These are phyloP conservation scores for Mortierella sp. DNA, from an alignment of 371 early-diverging fungal genomes.

Conservation along the genomic window DNA sequence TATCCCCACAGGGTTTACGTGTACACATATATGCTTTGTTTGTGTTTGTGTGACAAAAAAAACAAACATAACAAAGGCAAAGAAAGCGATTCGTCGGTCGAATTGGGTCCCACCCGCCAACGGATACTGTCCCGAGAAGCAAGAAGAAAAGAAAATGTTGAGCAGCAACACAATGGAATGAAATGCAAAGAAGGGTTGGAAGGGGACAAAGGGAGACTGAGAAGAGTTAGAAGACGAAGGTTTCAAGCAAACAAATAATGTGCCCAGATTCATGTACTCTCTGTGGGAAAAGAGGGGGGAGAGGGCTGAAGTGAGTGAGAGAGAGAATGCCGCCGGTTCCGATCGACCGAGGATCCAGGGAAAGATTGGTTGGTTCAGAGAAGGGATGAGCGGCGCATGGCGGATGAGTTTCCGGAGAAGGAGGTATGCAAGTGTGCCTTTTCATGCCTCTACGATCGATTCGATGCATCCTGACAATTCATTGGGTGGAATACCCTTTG, in stretches of 20 bases:
- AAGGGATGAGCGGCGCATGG: background rate
- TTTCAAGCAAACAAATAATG: background rate
- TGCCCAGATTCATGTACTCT: background rate
- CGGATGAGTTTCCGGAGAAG: slow-evolving; percentile 1
- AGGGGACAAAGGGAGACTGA: background rate
- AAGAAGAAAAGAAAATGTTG: background rate
- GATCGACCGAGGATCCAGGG: background rate
- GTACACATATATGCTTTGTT: background rate
- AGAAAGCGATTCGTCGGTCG: background rate
- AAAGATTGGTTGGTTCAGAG: background rate
- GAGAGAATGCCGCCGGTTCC: background rate
- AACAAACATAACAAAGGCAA: background rate
- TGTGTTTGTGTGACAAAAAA: slow-evolving; percentile 6
- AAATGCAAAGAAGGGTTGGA: slow-evolving; percentile 1
- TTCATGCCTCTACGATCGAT: background rate
- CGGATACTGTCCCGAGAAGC: slow-evolving; percentile 20
- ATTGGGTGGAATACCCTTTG: too few species aligned
- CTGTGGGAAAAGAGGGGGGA: background rate
- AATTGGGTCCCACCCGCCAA: background rate
- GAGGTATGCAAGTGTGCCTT: background rate
- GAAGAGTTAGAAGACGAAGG: too few species aligned
- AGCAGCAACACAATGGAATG: background rate
- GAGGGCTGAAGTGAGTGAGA: too few species aligned
- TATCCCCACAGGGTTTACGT: background rate
- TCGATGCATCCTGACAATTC: background rate